Base-by-base conservation (phyloP, 1,284 basidiomycete genomes). In the Ustilago loliicola region DNA sequence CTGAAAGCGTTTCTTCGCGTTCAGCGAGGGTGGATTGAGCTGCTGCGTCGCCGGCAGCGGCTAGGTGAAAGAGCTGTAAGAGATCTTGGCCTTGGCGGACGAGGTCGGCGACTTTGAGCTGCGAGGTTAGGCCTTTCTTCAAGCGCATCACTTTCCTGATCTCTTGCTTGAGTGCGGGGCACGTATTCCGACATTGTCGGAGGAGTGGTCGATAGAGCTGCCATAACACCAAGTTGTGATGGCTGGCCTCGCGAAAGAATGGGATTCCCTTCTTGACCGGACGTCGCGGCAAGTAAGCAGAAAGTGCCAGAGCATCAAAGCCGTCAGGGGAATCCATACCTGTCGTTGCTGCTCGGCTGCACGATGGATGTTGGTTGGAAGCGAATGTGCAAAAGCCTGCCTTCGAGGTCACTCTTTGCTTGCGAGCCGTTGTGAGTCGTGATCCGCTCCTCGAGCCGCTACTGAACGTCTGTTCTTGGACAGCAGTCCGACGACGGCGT, bases 151-250 rank as follows among this genome's bases (percentile, higher is more conserved):
- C 36, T 8, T 42, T 53, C 25, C 61, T 57, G 45, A 80, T 58
- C 42, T 53, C 52, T n/a, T 32, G 25, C 47, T 47, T 62, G 8
- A 74, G 27, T 51, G 53, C 32, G 3, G 66, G 59, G n/a, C 70
- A 62, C 7, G 61, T 59, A 13, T 7, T 25, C 2, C 76, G 76
- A 40, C 66, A 69, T 4, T 55, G 38, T n/a, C 62, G 72, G 29
- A 83, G 53, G 1, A 84, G 69, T 11, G 71, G 66, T n/a, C 73
- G 67, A 56, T 79, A 84, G 27, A 82, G 58, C n/a, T 52, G 47
- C 72, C 70, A 74, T 6, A 80, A 66, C 15, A 83, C 61, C 29
- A 60, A 23, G 6, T 29, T 34, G 19, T 75, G 75, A 51, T 83
- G 73, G 5, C 47, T 27, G 1, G 38, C 42, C 27, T 69, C 56